Percentiles rank a stretch among this genome's conserved stretches.
Conservation (phyloP, 129 eudicot genomes). For the Centaurea solstitialis region DNA sequence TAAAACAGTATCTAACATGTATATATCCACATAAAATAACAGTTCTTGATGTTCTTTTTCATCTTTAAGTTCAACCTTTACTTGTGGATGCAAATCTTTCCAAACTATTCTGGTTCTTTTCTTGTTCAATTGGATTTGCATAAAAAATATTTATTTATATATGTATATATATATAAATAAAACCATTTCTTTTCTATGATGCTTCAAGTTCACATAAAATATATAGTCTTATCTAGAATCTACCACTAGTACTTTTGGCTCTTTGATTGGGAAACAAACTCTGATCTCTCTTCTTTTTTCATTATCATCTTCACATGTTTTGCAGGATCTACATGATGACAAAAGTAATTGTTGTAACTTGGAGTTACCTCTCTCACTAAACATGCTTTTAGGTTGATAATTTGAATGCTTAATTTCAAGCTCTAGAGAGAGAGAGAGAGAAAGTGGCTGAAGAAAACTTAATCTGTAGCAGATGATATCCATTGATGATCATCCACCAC, state of each 20-base stretch:
- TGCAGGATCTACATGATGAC: conserved; percentile 46
- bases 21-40: conserved; percentile 72
- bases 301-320: conserved; percentile 26
- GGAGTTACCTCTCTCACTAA: conserved; percentile 17
- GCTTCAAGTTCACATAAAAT: conserved; percentile 58
- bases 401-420: background rate
- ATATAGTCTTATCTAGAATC: conserved; percentile 35
- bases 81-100: conserved; percentile 15
- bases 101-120: conserved; percentile 36
- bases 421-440: background rate
- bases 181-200: background rate
- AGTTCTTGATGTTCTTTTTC: conserved; percentile 29
- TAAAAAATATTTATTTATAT: background rate
- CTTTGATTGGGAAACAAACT: background rate
- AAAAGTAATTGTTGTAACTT: conserved; percentile 22
- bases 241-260: conserved; percentile 33
- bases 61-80: conserved; percentile 15
- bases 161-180: conserved; percentile 14
- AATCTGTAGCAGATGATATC: conserved; percentile 66
- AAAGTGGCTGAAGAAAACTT: conserved; percentile 22
- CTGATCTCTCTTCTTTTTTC: conserved; percentile 16
- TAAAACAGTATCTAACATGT: conserved; percentile 2
- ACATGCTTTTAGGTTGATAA: background rate
- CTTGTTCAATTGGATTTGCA: conserved; percentile 36
- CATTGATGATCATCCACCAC: conserved; percentile 66